These are phyloP conservation scores for Phoenix dactylifera DNA, from an alignment of 176 grass and related monocot species.

Conservation along the genomic window DNA sequence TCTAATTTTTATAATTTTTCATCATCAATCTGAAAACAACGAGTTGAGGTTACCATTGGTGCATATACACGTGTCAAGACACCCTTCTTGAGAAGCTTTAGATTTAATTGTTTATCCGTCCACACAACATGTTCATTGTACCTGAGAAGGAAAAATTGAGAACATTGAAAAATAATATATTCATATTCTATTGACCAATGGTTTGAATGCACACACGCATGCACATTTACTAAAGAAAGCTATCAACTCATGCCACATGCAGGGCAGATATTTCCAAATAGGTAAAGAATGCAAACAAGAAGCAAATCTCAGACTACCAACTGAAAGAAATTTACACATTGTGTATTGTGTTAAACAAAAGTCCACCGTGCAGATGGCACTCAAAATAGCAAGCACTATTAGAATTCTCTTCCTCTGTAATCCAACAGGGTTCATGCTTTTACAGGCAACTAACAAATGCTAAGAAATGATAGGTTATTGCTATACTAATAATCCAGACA, in stretches of 20 bases:
- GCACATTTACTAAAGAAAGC: neutral
- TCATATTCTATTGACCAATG: neutral
- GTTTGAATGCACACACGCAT: neutral
- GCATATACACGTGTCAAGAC: slow-evolving; percentile 73
- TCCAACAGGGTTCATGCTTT: too few species aligned
- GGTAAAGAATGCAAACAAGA: too few species aligned
- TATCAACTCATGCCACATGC: too few species aligned
- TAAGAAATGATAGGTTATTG: neutral
- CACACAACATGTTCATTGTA: slow-evolving; percentile 90
- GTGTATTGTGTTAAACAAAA: too few species aligned
- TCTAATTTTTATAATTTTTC: neutral
- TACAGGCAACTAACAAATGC: too few species aligned
- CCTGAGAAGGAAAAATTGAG: slow-evolving; percentile 22
- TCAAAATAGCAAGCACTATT: too few species aligned
- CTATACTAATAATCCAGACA: neutral
- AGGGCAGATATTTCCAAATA: too few species aligned
- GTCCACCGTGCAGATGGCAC: too few species aligned
- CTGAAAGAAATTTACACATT: too few species aligned
- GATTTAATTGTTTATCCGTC: slow-evolving; percentile 65
- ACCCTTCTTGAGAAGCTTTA: slow-evolving; percentile 79
- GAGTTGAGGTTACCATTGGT: slow-evolving; percentile 47
- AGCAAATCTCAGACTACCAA: too few species aligned
- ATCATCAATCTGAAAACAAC: neutral
- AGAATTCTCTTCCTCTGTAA: too few species aligned
- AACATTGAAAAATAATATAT: neutral